phyloP scores from a whole-genome alignment of 208 protist species.

The Leishmania turanica region DNA sequence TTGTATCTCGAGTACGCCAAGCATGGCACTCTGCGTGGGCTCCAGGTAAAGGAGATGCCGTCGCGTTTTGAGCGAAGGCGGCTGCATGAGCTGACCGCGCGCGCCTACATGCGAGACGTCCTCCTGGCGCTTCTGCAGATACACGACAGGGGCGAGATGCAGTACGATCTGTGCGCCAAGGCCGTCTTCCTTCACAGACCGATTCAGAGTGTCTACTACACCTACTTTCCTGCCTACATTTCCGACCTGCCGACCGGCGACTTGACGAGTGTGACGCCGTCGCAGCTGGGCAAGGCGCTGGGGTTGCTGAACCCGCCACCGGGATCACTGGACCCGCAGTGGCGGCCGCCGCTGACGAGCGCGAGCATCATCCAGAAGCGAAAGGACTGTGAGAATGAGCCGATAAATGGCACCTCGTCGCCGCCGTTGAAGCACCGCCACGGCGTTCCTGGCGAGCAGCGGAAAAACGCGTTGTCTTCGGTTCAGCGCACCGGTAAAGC shows the following conservation, averaged over 20 bases:
- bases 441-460: neutral
- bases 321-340: slow-evolving; percentile 1
- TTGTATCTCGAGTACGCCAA: slow-evolving; percentile 75
- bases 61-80: slow-evolving; percentile 46
- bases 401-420: slow-evolving; percentile 4
- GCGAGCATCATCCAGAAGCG: neutral
- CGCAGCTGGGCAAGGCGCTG: slow-evolving; percentile 37
- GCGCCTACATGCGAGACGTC: slow-evolving; percentile 80
- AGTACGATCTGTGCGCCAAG: slow-evolving; percentile 75
- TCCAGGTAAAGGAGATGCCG: slow-evolving; percentile 53
- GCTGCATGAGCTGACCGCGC: slow-evolving; percentile 78
- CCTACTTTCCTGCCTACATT: slow-evolving; percentile 81
- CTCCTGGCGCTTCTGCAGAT: slow-evolving; percentile 78
- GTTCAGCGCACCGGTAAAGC: neutral
- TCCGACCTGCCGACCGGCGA: slow-evolving; percentile 60
- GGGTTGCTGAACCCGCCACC: slow-evolving; percentile 36
- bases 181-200: slow-evolving; percentile 62
- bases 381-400: slow-evolving; percentile 12
- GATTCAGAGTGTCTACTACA: slow-evolving; percentile 55
- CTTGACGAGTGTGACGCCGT: slow-evolving; percentile 36
- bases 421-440: neutral
- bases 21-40: slow-evolving; percentile 58
- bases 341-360: neutral
- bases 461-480: neutral
- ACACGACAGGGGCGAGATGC: slow-evolving; percentile 68